Percentiles rank a stretch among this genome's conserved stretches.
These are phyloP conservation scores for Penicillium canescens DNA, from an alignment of 495 filamentous ascomycete species.

Conservation along the genomic window DNA sequence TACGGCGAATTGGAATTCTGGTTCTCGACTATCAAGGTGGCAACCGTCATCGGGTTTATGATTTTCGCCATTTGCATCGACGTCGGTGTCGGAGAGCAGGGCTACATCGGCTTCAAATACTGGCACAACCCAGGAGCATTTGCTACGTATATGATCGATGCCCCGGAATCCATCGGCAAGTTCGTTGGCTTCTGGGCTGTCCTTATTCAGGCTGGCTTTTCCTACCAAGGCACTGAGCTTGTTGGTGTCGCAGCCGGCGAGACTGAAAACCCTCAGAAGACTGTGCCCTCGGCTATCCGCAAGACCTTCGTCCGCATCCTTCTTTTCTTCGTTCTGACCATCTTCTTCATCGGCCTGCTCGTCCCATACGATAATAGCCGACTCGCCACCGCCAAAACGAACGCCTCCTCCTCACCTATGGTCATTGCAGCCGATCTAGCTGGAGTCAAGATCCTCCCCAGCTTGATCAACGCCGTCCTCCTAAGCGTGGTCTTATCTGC, in stretches of 20 bases:
- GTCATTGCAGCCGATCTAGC: conserved; percentile 63
- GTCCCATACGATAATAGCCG: conserved; percentile 48
- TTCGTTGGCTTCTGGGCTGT: conserved; percentile 43
- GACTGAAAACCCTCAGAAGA: conserved; percentile 61
- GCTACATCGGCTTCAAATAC: conserved; percentile 57
- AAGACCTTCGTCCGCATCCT: conserved; percentile 70
- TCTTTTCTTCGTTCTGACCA: conserved; percentile 64
- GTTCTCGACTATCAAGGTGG: conserved; percentile 60
- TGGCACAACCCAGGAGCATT: conserved; percentile 66
- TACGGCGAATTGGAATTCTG: conserved; percentile 61
- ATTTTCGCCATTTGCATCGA: conserved; percentile 61
- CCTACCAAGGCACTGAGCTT: conserved; percentile 68
- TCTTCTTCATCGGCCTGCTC: conserved; percentile 69
- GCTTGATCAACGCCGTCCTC: conserved; percentile 77
- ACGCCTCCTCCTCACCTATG: conserved; percentile 65
- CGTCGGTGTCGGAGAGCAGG: conserved; percentile 56
- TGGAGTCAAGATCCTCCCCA: conserved; percentile 63
- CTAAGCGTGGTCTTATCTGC: conserved; percentile 67
- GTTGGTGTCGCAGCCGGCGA: conserved; percentile 68
- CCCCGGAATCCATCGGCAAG: conserved; percentile 56
- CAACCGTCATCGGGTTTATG: conserved; percentile 59
- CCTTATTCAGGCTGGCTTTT: conserved; percentile 55
- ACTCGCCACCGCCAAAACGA: conserved; percentile 35
- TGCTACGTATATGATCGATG: conserved; percentile 53
- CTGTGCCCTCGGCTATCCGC: conserved; percentile 64